Evolutionary conservation across 1,284 basidiomycete genomes (phyloP), one percentile per base, ranked within the genome.

Genomic region (Ganoderma boninense): DNA sequence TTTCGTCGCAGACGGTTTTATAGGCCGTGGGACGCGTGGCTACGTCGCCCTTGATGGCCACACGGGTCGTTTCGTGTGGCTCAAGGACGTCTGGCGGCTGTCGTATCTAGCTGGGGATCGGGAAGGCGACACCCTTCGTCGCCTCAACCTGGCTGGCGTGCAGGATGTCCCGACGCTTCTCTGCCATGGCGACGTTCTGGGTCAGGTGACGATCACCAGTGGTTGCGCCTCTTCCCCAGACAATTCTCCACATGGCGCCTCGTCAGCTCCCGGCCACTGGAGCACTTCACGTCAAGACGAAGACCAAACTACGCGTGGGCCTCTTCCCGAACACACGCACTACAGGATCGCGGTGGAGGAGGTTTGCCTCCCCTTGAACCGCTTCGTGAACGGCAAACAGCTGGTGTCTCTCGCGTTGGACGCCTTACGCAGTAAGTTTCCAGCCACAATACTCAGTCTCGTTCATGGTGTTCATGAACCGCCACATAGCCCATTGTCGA

Each of bases 291-390:
- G 29, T 26, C 26, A 11, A 23, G 49, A 42, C 20, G 20, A 26
- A n/a, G 32, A 14, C 26, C 46, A 1, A 42, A 60, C 40, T 10
- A 23, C 10, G 18, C 54, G 14, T 8, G 65, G 52, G 26, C 70
- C 64, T 1, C 32, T 67, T 18, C 63, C 44, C 29, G 7, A 29
- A 10, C 63, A 69, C 43, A 29, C 60, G 38, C 70, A 71, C 46
- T 71, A 71, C 46, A 67, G 70, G 38, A 18, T 69, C 18, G 67
- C 60, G 1, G 65, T 64, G 1, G 4, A 60, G 11, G 70, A 71
- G 52, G 57, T 71, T 4, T 64, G 42, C 23, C 16, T 62, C 4
- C 62, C 65, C 0, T 18, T 71, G 13, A 1, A 38, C 4, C 16
- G 26, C 14, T 65, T 71, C 62, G 4, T 16, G 8, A 29, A 46